A percentile compares a stretch with the other conserved stretches of the same genome.
phyloP scores from a whole-genome alignment of 2,329 filamentous ascomycete species.

The Harringtonia lauricola region DNA sequence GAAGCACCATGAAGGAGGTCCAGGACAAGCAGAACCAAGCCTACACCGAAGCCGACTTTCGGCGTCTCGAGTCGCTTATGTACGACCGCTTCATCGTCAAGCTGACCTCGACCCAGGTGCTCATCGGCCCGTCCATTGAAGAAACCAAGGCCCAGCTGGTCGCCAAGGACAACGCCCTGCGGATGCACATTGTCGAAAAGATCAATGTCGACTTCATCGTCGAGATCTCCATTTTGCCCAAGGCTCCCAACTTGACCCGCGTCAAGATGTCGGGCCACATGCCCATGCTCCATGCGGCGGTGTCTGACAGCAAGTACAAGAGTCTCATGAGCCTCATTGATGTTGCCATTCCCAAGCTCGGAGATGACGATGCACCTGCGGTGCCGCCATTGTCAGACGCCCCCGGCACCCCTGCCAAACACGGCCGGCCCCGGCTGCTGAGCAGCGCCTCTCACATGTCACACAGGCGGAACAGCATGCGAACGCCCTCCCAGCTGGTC shows the following conservation, averaged over 20 bases:
- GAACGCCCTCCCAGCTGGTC: slow-evolving; percentile 57
- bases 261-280: slow-evolving; percentile 85
- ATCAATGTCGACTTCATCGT: slow-evolving; percentile 97
- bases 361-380: slow-evolving; percentile 30
- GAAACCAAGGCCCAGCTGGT: slow-evolving; percentile 76
- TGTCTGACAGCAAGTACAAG: slow-evolving; percentile 96
- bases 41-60: slow-evolving; percentile 83
- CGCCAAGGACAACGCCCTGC: slow-evolving; percentile 53
- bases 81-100: slow-evolving; percentile 96
- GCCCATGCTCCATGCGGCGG: slow-evolving; percentile 80
- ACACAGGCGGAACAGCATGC: slow-evolving; percentile 36
- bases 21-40: slow-evolving; percentile 81
- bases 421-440: slow-evolving; percentile 29
- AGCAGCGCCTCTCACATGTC: slow-evolving; percentile 35
- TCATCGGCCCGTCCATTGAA: slow-evolving; percentile 89
- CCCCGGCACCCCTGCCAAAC: no score
- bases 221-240: slow-evolving; percentile 95
- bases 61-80: slow-evolving; percentile 81
- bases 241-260: slow-evolving; percentile 84
- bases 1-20: slow-evolving; percentile 78
- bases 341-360: slow-evolving; percentile 81
- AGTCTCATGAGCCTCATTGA: slow-evolving; percentile 93
- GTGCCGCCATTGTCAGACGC: no score
- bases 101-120: slow-evolving; percentile 84
- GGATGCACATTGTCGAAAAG: slow-evolving; percentile 83